Evolutionary conservation across 2,329 filamentous ascomycete genomes (phyloP).

Genomic region (Nothophoma quercina): DNA sequence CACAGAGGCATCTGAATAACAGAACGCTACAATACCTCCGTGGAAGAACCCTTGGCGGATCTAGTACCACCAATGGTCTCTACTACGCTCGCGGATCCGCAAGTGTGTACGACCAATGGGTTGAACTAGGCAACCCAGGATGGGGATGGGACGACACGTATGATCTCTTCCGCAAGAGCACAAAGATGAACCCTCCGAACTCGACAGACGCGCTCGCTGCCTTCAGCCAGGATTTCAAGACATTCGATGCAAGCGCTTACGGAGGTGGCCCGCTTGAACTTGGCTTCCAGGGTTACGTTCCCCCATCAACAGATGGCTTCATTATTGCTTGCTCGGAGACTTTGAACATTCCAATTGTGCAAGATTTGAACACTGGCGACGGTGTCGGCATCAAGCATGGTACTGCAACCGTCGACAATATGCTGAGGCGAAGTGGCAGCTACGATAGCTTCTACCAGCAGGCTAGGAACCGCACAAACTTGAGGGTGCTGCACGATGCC

Average conservation of each 20-base stretch:
- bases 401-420: constrained; percentile 32
- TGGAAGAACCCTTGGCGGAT: constrained; percentile 42
- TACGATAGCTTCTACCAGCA: constrained; percentile 43
- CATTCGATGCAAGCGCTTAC: constrained; percentile 38
- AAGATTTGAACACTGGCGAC: constrained; percentile 43
- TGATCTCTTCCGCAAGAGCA: constrained; percentile 35
- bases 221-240: constrained; percentile 39
- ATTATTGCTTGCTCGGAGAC: constrained; percentile 38
- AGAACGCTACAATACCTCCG: constrained; percentile 35
- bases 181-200: constrained; percentile 40
- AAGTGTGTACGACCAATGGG: constrained; percentile 60
- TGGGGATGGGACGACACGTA: constrained; percentile 55
- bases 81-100: constrained; percentile 43
- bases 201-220: constrained; percentile 26
- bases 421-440: constrained; percentile 35
- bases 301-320: constrained; percentile 37
- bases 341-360: constrained; percentile 40
- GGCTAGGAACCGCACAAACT: constrained; percentile 37
- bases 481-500: constrained; percentile 38
- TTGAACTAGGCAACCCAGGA: constrained; percentile 63
- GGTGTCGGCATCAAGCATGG: constrained; percentile 44
- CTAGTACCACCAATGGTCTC: constrained; percentile 45
- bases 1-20: constrained; percentile 29
- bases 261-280: constrained; percentile 39
- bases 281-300: constrained; percentile 40